Evolutionary conservation across 2,329 filamentous ascomycete genomes (phyloP).

Genomic region (Colletotrichum cuscutae): DNA sequence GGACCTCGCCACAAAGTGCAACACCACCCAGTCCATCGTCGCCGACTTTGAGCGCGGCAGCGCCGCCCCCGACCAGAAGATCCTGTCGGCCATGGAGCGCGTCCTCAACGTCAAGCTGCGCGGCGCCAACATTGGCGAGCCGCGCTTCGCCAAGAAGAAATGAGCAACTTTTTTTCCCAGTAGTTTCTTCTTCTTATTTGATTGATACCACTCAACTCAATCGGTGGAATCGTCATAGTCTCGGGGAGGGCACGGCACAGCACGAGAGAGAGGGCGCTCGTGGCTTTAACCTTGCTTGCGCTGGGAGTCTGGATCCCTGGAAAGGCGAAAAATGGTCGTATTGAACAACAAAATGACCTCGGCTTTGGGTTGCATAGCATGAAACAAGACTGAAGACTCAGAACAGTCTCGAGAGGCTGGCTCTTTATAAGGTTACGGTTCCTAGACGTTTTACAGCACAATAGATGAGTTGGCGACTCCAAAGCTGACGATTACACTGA

Average conservation of each 20-base stretch:
- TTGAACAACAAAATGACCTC: background rate
- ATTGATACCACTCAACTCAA: background rate
- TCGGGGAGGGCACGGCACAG: background rate
- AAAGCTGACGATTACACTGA: slow-evolving; percentile 28
- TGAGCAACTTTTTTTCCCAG: slow-evolving; percentile 39
- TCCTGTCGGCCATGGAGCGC: slow-evolving; percentile 81
- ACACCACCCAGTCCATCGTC: slow-evolving; percentile 83
- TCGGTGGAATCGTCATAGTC: background rate
- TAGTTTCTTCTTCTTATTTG: background rate
- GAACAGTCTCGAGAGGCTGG: slow-evolving; percentile 13
- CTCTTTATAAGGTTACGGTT: slow-evolving; percentile 34
- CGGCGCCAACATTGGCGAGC: slow-evolving; percentile 85
- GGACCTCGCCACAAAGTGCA: slow-evolving; percentile 85
- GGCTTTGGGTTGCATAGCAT: slow-evolving; percentile 34
- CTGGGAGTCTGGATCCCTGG: slow-evolving; percentile 31
- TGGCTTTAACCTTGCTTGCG: background rate
- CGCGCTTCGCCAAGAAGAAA: slow-evolving; percentile 82
- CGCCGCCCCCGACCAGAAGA: slow-evolving; percentile 84
- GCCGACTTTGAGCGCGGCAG: slow-evolving; percentile 87
- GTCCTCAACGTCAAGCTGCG: slow-evolving; percentile 89
- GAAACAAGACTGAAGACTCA: slow-evolving; percentile 25
- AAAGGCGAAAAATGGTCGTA: slow-evolving; percentile 15
- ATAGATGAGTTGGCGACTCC: slow-evolving; percentile 35
- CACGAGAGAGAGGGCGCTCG: slow-evolving; percentile 6
- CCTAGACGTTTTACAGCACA: slow-evolving; percentile 34